Evolutionary conservation across 129 eudicot species (phyloP).

Genomic region (Daucus carota): DH1_v3.0 NC_030388.2:26368501-26369000

Average conservation of each 20-base stretch:
- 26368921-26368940: neutral
- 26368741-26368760: neutral
- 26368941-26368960: neutral
- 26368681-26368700: slow-evolving; percentile 38
- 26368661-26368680: slow-evolving; percentile 23
- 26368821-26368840: slow-evolving; percentile 28
- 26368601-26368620: slow-evolving; percentile 7
- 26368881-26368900: slow-evolving; percentile 16
- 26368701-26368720: slow-evolving; percentile 34
- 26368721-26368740: slow-evolving; percentile 23
- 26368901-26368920: slow-evolving; percentile 6
- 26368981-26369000: neutral
- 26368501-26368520: slow-evolving; percentile 8
- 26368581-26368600: slow-evolving; percentile 6
- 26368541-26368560: slow-evolving; percentile 42
- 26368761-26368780: neutral
- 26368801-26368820: slow-evolving; percentile 20
- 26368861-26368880: slow-evolving; percentile 31
- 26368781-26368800: neutral
- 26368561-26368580: slow-evolving; percentile 33
- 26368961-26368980: neutral
- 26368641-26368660: slow-evolving; percentile 22
- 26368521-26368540: slow-evolving; percentile 49
- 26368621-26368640: slow-evolving; percentile 42
- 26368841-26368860: slow-evolving; percentile 31